Conservation (phyloP, 805 yeast species). For the Kodamaea kaohsiungensis region DNA sequence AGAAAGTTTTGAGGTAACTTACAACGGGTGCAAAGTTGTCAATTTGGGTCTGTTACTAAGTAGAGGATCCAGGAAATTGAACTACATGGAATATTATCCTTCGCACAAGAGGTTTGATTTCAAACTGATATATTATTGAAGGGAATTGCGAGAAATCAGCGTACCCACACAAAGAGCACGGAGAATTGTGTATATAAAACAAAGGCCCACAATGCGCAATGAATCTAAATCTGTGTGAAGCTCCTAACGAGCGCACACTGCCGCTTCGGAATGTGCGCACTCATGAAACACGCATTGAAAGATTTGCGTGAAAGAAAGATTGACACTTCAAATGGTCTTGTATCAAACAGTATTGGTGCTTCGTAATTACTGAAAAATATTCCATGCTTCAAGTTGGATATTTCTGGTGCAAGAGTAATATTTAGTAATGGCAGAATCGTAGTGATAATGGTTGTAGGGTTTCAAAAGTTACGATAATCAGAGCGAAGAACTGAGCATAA, state of each 20-base stretch:
- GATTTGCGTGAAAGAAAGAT: background rate
- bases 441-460: background rate
- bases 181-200: too few relatives aligned
- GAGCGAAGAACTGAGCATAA: background rate
- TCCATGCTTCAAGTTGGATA: background rate
- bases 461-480: background rate
- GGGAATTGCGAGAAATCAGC: background rate
- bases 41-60: constrained; percentile 50
- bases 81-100: constrained; percentile 76
- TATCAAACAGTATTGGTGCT: background rate
- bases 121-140: constrained; percentile 36
- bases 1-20: constrained; percentile 71
- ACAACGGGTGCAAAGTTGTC: constrained; percentile 78
- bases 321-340: background rate
- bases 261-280: background rate
- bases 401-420: background rate
- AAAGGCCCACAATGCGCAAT: background rate
- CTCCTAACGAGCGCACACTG: background rate
- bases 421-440: background rate
- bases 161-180: background rate
- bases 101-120: constrained; percentile 51
- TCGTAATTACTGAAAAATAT: background rate
- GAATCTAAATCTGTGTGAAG: background rate
- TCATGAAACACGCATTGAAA: background rate
- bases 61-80: constrained; percentile 41